Conservation (phyloP, 164 flowering plant species). For the Aristolochia fimbriata region DNA sequence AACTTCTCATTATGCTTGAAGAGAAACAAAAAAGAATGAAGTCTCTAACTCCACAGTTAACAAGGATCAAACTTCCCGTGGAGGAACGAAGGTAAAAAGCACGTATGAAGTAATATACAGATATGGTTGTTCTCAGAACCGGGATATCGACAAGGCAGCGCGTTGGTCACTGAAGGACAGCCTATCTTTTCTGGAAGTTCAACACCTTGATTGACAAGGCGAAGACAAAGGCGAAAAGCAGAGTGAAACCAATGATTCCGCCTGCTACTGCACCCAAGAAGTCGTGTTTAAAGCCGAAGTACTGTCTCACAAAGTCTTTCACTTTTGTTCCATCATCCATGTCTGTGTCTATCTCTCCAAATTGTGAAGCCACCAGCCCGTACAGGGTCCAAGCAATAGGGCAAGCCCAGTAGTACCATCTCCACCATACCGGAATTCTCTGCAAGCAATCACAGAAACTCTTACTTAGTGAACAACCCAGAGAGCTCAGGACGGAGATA, state of each 20-base stretch:
- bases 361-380: constrained; percentile 33
- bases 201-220: constrained; percentile 39
- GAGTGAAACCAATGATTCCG: constrained; percentile 24
- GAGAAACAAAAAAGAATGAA: no score
- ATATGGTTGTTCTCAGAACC: no score
- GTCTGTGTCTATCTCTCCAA: constrained; percentile 18
- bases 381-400: constrained; percentile 56
- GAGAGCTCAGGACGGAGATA: not conserved
- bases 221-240: constrained; percentile 37
- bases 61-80: no score
- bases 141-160: no score
- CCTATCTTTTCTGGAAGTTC: constrained; percentile 48
- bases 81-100: no score
- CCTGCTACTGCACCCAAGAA: constrained; percentile 30
- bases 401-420: constrained; percentile 49
- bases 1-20: no score
- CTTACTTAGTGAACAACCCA: not conserved
- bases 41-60: no score
- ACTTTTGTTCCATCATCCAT: constrained; percentile 18
- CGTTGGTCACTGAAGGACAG: no score
- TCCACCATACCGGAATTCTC: constrained; percentile 38
- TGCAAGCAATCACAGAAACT: constrained; percentile 5
- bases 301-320: constrained; percentile 18
- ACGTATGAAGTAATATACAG: no score
- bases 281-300: constrained; percentile 36